Evolutionary conservation across 2,329 filamentous ascomycete species (phyloP), one percentile per base, ranked within the genome.

Genomic region (Dactylellina parvicollis): DNA sequence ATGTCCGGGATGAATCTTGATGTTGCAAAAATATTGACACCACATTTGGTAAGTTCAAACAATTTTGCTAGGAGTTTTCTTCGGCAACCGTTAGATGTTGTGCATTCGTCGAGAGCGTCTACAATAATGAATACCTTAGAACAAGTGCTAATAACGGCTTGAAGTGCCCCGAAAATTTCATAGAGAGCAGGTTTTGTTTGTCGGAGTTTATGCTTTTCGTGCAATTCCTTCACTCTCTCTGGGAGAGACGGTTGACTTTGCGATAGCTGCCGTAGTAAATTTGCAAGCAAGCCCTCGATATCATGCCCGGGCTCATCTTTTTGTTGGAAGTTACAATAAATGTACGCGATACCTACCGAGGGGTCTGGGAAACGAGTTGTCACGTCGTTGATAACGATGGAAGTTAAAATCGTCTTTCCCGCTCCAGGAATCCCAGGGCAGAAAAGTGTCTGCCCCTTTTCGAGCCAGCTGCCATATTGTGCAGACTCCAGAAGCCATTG

Each of bases 371-470:
- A 80, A 1, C 28, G 36, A 0, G 26, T 59, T 2, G 10, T 12
- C 1, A 86, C 77, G 18, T 84, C 9, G 1, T 85, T 79, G 0
- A 85, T 75, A 0, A 83, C 79, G 7, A 28, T 80, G 0, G 83
- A 80, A 0, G 82, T 77, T 0, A 83, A 56, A 2, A 84, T 83
- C 0, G 83, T 85, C 76, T 85, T 86, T 1, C 84, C 83, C 0
- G 83, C 81, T 3, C 84, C 83, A 0, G 83, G 83, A 14, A 83
- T 82, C 0, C 83, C 83, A 1, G 80, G 80, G 70, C 83, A 86
- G 72, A 83, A 84, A 0, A 86, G 77, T 74, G 78, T 76, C 78
- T 77, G 76, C 40, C 38, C 78, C 78, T 79, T 24, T 2, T 28
- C 18, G n/a, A 56, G 16, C 52, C 52, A 56, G 7, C 3, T 24